Evolutionary conservation across 768 basidiomycete genomes (phyloP), one percentile per base, ranked within the genome.

Genomic region (Suillus alpinus): DNA sequence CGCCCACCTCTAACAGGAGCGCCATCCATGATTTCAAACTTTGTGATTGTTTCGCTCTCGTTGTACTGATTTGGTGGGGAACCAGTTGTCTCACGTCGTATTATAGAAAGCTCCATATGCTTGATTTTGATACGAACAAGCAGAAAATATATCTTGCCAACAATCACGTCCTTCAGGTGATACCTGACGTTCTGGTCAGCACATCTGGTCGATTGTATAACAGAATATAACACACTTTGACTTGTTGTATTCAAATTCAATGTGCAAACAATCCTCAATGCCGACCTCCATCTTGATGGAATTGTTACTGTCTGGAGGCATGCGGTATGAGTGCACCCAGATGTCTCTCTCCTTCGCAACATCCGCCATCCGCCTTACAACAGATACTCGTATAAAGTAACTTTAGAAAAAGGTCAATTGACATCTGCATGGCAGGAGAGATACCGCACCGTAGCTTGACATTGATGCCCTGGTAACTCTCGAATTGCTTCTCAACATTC

Each of bases 211-310:
- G 40, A 20, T 51, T 14, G 14, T 56, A 12, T 41, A 46, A 46
- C 18, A 59, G n/a, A 47, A 39, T 34, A 20, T 49, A 20, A 80
- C 91, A 65, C 61, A 93, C 96, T 99, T 98, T 59, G 95, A 96
- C 73, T 98, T 98, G 82, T 99, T 98, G 78, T 99, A 98, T 78
- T 98, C 97, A 65, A 98, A 98, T 72, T 98, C 97, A 68, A 98
- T 99, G 73, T 98, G 96, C 68, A 98, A 75, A 74, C 97, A 98
- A 70, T 98, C 97, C 73, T 98, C 97, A 62, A 99, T 99, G 8
- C 97, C 97, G 40, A 98, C 97, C 77, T 98, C 97, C 97, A 99
- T 98, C 82, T 96, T 98, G 78, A 98, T 98, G 44, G 93, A 89
- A 73, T 96, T 98, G 74, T 97, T 98, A 69, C 86, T 92, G 74